Conservation (phyloP, 2,329 filamentous ascomycete species). For the Fusarium acutatum region DNA sequence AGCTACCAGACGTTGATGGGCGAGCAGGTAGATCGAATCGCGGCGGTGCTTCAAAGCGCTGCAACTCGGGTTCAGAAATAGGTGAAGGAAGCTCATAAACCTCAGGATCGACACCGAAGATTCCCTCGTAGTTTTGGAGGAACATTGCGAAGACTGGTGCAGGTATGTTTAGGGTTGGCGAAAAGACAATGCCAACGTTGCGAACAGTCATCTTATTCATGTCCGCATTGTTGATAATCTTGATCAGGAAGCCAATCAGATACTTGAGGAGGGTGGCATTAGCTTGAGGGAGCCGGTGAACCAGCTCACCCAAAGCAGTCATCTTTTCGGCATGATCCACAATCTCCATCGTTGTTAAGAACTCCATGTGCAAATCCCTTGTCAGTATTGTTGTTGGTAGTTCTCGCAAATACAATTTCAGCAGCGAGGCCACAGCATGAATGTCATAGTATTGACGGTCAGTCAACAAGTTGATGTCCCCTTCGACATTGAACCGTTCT, state of each 20-base stretch:
- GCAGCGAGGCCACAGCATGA: conserved; percentile 90
- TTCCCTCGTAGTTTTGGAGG: conserved; percentile 85
- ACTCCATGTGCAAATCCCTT: conserved; percentile 87
- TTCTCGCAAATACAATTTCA: conserved; percentile 94
- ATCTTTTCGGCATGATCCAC: conserved; percentile 80
- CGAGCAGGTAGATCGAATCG: conserved; percentile 51
- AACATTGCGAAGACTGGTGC: conserved; percentile 94
- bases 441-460: conserved; percentile 93
- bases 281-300: conserved; percentile 79
- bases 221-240: conserved; percentile 88
- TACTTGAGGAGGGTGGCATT: conserved; percentile 87
- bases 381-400: conserved; percentile 91
- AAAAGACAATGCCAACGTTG: conserved; percentile 98
- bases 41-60: conserved; percentile 42
- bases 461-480: conserved; percentile 85
- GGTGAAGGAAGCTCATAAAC: conserved; percentile 66
- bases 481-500: conserved; percentile 92
- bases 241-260: conserved; percentile 86
- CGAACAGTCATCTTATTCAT: conserved; percentile 98
- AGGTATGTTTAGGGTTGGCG: conserved; percentile 94
- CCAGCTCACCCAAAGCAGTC: conserved; percentile 76
- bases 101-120: conserved; percentile 79
- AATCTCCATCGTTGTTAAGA: conserved; percentile 84
- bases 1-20: conserved; percentile 60
- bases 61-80: conserved; percentile 49